Percentiles rank a stretch among this genome's conserved stretches.
These are phyloP conservation scores for Dothideomycetes sp. DNA, from an alignment of 2,329 filamentous ascomycete species.

Conservation along the genomic window DNA sequence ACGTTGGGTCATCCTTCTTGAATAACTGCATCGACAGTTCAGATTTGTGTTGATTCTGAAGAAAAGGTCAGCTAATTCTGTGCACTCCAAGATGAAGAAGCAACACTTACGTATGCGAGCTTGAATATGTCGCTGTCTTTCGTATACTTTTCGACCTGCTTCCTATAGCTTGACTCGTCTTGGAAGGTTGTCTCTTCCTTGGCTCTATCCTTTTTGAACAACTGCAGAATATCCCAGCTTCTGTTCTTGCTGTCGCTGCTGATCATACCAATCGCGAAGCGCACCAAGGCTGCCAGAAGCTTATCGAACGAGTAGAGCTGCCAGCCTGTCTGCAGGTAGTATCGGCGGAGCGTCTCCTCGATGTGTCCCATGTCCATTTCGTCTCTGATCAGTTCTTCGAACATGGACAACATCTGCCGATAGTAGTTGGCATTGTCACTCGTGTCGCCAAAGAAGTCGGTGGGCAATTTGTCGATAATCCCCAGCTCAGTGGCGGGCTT, in stretches of 20 bases:
- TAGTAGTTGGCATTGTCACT: slow-evolving; percentile 63
- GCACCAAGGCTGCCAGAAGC: slow-evolving; percentile 68
- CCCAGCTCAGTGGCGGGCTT: slow-evolving; percentile 79
- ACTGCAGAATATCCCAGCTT: slow-evolving; percentile 77
- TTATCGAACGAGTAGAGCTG: slow-evolving; percentile 89
- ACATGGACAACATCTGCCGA: slow-evolving; percentile 70
- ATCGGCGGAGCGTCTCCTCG: slow-evolving; percentile 83
- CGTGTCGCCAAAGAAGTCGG: slow-evolving; percentile 63
- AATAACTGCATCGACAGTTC: slow-evolving; percentile 71
- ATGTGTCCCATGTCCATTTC: slow-evolving; percentile 74
- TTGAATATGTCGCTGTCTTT: slow-evolving; percentile 90
- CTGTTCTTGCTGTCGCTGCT: slow-evolving; percentile 84
- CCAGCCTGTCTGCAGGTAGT: slow-evolving; percentile 85
- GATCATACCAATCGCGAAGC: slow-evolving; percentile 73
- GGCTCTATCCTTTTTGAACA: slow-evolving; percentile 73
- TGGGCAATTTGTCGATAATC: slow-evolving; percentile 65
- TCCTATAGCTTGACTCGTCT: slow-evolving; percentile 79
- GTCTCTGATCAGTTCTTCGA: slow-evolving; percentile 68
- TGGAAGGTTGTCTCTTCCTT: slow-evolving; percentile 81
- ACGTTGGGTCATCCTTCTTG: slow-evolving; percentile 68
- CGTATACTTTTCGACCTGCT: slow-evolving; percentile 82
- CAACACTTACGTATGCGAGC: slow-evolving; percentile 69
- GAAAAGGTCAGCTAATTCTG: slow-evolving; percentile 16
- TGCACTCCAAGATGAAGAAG: background rate
- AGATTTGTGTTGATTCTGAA: slow-evolving; percentile 52